Base-by-base conservation (phyloP, 148 eudicot genomes). In the Vaccinium corymbosum region DNA sequence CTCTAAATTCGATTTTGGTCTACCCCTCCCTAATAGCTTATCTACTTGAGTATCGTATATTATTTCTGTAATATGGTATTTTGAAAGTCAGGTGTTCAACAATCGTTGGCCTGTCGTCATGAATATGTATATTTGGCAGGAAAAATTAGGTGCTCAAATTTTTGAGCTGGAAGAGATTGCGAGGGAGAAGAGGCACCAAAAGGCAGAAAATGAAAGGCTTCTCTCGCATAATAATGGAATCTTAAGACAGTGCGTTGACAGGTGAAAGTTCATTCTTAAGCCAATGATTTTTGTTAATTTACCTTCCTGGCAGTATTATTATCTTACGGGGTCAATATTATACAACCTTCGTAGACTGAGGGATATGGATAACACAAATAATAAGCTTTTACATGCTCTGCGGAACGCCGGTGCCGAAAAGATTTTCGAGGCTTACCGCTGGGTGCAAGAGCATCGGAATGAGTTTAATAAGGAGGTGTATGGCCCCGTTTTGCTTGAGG, bases 401-500 rank as follows among this genome's bases (percentile, higher is more conserved):
- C 81, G 85, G 68, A 86, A 84, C 68, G 81, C 90, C 76, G 98
- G 98, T 52, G 93, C 90, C 12, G 97, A 94, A 29, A 91, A 79
- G 82, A 96, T 96, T 79, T 57, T 49, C 79, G 97, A 92, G 80
- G 98, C 99, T 88, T 90, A 92, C 83, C 81, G 79, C 7, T 96
- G 95, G 98, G 93, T 94, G 81, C 93, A 93, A 82, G 93, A 92
- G n/a, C 92, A 96, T 84, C 94, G 92, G 32, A 83, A 87, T 42
- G 88, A 93, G 85, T 89, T 96, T 75, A 93, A 92, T 42, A 93
- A 83, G 85, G 95, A 93, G 81, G 98, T 96, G 46, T 96, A 90
- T 88, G 99, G 99, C 86, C 99, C 99, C 76, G 98, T 94, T 74
- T 85, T 96, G 84, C 91, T 94, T 80, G 99, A 96, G 98, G 99